Evolutionary conservation across 2,329 filamentous ascomycete species (phyloP), one percentile per base, ranked within the genome.

Genomic region (Ascomycota sp.): DNA sequence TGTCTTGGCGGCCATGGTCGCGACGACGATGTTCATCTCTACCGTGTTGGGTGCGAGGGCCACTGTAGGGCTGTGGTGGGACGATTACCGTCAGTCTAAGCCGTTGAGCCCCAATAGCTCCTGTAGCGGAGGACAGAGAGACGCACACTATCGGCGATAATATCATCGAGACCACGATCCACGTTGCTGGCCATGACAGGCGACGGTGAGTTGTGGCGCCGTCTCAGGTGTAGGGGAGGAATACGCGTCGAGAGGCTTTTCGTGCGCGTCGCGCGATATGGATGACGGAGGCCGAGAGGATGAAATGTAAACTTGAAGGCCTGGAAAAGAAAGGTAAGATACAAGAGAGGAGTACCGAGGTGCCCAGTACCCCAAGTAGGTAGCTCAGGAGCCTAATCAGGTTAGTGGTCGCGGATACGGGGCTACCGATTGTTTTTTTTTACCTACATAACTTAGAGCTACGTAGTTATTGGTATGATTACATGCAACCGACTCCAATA

Each of bases 111-210:
- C 15, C n/a, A 13, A 8, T 5, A 11, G 7, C n/a, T n/a, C n/a
- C n/a, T n/a, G n/a, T n/a, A n/a, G n/a, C n/a, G n/a, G n/a, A 11
- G 7, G 13, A 19, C 24, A 15, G 9, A 5, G 10, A 29, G 26
- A 36, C 46, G 30, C 45, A 59, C 56, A 44, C 50, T 56, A 36
- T 66, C 61, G 33, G 58, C 60, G 38, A 67, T 62, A 42, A 67
- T 66, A 44, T 68, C 63, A 45, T 67, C 63, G 21, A 67, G 59
- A 33, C 61, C 64, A 40, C 59, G 61, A 39, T 64, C 61, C 59
- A 67, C 62, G 35, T 55, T 58, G 35, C 50, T 47, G 31, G 50
- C 43, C 52, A 55, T 57, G 32, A 24, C 43, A 34, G 19, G 10
- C 17, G 20, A 12, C 12, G 6, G 20, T 8, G 20, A 17, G 11